Conservation (phyloP, 1,139 yeast species). For the Pichia sp. region DNA sequence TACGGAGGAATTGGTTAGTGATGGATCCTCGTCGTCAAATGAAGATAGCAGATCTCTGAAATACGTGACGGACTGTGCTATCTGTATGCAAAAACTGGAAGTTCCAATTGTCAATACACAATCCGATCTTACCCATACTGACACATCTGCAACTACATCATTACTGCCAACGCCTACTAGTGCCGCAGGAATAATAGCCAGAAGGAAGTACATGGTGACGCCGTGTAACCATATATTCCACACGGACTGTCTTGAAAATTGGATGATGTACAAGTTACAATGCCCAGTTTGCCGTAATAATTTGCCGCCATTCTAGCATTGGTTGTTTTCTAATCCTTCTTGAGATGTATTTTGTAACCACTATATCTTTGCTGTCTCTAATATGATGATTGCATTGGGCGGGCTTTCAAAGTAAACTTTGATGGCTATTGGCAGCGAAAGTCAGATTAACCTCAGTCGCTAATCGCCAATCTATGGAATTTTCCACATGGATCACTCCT, state of each 20-base stretch:
- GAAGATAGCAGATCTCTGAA: conserved; percentile 23
- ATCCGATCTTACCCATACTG: not conserved
- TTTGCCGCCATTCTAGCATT: conserved; percentile 58
- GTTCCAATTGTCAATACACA: conserved; percentile 44
- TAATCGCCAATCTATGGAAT: no score
- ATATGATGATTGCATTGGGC: no score
- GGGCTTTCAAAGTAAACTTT: no score
- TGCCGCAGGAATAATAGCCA: conserved; percentile 22
- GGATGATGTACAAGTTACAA: conserved; percentile 91
- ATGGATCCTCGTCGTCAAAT: conserved; percentile 12
- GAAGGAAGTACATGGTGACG: conserved; percentile 70
- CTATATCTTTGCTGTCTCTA: no score
- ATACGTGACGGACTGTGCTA: conserved; percentile 64
- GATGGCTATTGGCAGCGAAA: no score
- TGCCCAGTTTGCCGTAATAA: conserved; percentile 91
- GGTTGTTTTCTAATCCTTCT: no score
- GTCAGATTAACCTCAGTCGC: no score
- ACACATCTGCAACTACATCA: conserved; percentile 13
- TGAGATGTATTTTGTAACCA: no score
- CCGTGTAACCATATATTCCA: conserved; percentile 93
- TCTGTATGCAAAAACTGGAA: conserved; percentile 75
- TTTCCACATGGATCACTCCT: no score
- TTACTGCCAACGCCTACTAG: conserved; percentile 1
- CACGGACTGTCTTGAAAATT: conserved; percentile 73
- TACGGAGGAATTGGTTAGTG: conserved; percentile 11